phyloP scores from a whole-genome alignment of 768 basidiomycete species.

The Asterophora parasitica region DNA sequence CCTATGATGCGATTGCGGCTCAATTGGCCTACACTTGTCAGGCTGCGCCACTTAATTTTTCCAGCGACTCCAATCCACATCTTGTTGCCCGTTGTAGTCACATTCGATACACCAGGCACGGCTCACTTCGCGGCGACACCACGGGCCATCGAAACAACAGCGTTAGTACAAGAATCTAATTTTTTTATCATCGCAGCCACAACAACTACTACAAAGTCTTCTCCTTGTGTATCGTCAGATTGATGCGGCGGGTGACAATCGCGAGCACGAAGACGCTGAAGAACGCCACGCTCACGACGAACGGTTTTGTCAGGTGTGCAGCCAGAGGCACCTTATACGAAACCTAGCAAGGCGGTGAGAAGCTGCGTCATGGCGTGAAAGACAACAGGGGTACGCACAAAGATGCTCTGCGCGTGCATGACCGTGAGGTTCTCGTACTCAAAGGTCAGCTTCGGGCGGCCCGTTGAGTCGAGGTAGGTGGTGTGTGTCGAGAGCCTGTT shows the following conservation, averaged over 20 bases:
- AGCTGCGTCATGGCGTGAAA: not conserved
- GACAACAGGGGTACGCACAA: conserved; percentile 48
- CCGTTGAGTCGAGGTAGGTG: conserved; percentile 89
- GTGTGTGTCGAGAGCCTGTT: conserved; percentile 62
- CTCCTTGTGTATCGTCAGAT: conserved; percentile 44
- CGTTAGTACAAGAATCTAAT: conserved; percentile 7
- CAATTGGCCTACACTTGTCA: too few species aligned
- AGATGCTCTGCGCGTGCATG: conserved; percentile 74
- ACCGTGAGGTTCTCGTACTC: conserved; percentile 72
- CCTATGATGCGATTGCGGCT: too few species aligned
- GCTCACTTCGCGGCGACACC: too few species aligned
- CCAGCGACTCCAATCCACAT: too few species aligned
- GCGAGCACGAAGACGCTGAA: conserved; percentile 57
- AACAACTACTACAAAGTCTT: conserved; percentile 25
- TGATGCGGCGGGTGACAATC: conserved; percentile 39
- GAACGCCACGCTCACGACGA: conserved; percentile 71
- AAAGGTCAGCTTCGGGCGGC: conserved; percentile 76
- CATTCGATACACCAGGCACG: too few species aligned
- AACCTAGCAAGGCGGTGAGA: conserved; percentile 45
- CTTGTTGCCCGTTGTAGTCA: too few species aligned
- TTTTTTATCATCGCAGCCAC: conserved; percentile 1
- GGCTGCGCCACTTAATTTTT: too few species aligned
- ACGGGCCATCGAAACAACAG: too few species aligned
- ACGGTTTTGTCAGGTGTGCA: conserved; percentile 84
- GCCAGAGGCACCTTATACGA: conserved; percentile 78